Evolutionary conservation across 805 yeast species (phyloP), one percentile per base, ranked within the genome.

Genomic region (Yamadazyma phyllophila): DNA sequence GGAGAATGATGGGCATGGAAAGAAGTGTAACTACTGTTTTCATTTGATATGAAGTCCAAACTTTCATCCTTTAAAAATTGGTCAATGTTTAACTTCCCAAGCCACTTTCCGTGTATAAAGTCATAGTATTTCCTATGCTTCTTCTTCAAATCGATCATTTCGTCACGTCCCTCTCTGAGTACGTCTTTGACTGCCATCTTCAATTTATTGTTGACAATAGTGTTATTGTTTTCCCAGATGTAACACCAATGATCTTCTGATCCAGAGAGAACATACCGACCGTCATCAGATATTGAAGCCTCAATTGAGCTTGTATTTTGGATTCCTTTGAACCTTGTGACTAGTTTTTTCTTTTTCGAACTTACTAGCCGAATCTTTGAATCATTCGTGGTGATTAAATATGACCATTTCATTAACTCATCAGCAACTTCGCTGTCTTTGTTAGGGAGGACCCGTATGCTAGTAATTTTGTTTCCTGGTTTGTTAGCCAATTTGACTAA

Each of bases 231-330:
- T 45, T 77, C 75, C 98, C 98, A 92, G 10, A 88, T 67, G 58
- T 90, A 91, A 11, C 87, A 79, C 82, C 90, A 82, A 54, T 87
- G 88, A 65, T 91, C 94, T 60, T 91, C 97, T 10, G 95, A 85
- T 0, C 96, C 96, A 7, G 86, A 74, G 7, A 90, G 74, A 5
- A 90, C 75, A 56, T 78, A 79, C 10, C 66, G 57, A 43, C 71
- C 65, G 54, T 82, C 82, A 42, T 80, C 88, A 17, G 83, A 78
- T 2, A 78, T 58, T 0, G 78, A 64, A 0, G 96, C 96, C 10
- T 73, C 72, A 41, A 87, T 85, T 35, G 88, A 89, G 38, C 82
- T 78, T 44, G 76, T 77, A 61, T 88, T 89, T 29, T 79, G 76
- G 45, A 79, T 74, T 0, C 97, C 98, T 53, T 81, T 85, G 61